Evolutionary conservation across 441 rosid species (phyloP), one percentile per base, ranked within the genome.

Genomic region (Adansonia madagascariensis): DNA sequence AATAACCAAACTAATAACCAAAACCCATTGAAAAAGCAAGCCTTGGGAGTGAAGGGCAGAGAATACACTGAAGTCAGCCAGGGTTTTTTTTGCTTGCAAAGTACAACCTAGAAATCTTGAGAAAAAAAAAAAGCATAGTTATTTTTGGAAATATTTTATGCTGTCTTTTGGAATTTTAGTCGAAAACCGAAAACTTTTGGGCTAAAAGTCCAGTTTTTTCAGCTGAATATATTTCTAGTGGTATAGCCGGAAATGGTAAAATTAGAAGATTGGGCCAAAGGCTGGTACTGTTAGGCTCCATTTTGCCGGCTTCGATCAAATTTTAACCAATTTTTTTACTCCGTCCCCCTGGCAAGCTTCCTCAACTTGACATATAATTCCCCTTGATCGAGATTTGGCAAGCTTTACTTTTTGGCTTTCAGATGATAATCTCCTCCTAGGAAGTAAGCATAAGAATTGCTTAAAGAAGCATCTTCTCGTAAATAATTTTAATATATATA

Each of bases 1-100:
- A 27, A 27, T 27, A 27, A 27, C 31, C 31, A 27, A 27, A 1
- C 31, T 27, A 27, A 27, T 27, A 27, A 27, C 31, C 31, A 27
- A 27, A 27, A 1, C 2, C 31, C 31, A 27, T 27, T 27, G n/a
- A 71, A 71, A 71, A 35, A n/a, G 47, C 75, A 71, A 71, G 53
- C 75, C 75, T 71, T 35, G 9, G 24, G 74, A 52, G 11, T 3
- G 62, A 31, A n/a, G 12, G 2, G 7, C 57, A 27, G 31, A n/a
- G 24, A 22, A 68, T 47, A 15, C 12, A 18, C 18, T 68, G 41
- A 20, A 27, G 46, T 50, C 31, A 27, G 46, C 61, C 52, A 52
- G 74, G 31, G 74, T 46, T 71, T 52, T 50, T 27, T 22, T 15
- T 24, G 61, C 46, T 22, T 50, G 12, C 65, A 24, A 61, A 27